phyloP scores from a whole-genome alignment of 331 rosid genomes.

The Quercus lobata region DNA sequence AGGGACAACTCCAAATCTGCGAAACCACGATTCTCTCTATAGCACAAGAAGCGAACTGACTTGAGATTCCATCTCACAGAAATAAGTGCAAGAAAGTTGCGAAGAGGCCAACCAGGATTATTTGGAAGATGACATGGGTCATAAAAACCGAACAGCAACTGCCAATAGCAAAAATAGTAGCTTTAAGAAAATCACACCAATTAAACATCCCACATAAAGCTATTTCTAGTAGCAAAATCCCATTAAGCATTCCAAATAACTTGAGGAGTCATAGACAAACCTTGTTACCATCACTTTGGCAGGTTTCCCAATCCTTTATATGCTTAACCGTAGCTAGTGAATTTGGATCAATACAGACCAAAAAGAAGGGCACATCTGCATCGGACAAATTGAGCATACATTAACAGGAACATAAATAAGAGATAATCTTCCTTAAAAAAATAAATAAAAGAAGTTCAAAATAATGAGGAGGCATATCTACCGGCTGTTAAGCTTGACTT shows the following conservation, averaged over 20 bases:
- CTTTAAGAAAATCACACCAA: constrained; percentile 19
- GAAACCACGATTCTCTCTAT: constrained; percentile 92
- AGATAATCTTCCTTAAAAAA: background rate
- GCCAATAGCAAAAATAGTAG: constrained; percentile 32
- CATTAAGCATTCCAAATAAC: background rate
- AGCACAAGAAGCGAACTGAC: constrained; percentile 71
- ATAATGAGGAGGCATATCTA: constrained; percentile 15
- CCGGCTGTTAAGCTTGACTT: constrained; percentile 68
- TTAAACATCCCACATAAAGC: constrained; percentile 14
- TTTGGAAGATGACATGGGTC: constrained; percentile 91
- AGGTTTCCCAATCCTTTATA: constrained; percentile 75
- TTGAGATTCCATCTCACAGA: constrained; percentile 74
- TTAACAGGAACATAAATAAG: background rate
- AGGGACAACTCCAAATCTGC: constrained; percentile 83
- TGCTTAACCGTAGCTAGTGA: constrained; percentile 60
- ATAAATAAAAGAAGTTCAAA: background rate
- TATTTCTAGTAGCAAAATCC: constrained; percentile 6
- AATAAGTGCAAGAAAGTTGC: constrained; percentile 88
- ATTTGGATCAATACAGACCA: constrained; percentile 52
- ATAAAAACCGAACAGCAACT: constrained; percentile 86
- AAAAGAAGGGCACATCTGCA: constrained; percentile 89
- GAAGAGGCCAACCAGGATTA: constrained; percentile 96
- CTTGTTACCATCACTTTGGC: constrained; percentile 53
- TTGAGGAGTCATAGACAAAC: constrained; percentile 37
- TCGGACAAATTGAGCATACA: constrained; percentile 7